These are phyloP conservation scores for Starmera amethionina DNA, from an alignment of 805 yeast genomes.

Conservation along the genomic window DNA sequence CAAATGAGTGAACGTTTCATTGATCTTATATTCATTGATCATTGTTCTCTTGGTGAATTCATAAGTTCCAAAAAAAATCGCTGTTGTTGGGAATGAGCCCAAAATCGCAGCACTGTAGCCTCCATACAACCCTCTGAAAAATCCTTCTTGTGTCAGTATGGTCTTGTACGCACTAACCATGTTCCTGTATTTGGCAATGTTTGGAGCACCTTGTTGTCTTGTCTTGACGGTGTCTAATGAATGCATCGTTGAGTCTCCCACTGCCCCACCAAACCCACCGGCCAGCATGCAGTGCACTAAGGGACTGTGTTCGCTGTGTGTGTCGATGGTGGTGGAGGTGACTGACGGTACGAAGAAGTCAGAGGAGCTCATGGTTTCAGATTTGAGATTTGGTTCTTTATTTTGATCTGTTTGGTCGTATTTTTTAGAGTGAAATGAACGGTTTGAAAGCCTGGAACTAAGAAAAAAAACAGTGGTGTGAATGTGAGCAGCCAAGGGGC, in stretches of 20 bases:
- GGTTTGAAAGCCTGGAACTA: background rate
- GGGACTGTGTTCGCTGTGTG: conserved; percentile 21
- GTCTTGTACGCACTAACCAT: conserved; percentile 71
- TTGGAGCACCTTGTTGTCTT: conserved; percentile 90
- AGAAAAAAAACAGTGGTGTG: background rate
- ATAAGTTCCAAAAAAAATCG: conserved; percentile 88
- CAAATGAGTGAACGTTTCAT: conserved; percentile 74
- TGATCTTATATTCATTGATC: conserved; percentile 51
- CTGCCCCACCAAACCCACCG: conserved; percentile 91
- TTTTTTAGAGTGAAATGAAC: too few relatives aligned
- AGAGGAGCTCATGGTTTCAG: background rate
- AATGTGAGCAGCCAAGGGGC: too few relatives aligned
- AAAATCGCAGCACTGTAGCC: conserved; percentile 89
- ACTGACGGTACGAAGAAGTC: background rate
- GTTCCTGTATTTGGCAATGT: conserved; percentile 53
- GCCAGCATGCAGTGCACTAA: conserved; percentile 62
- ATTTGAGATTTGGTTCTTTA: background rate
- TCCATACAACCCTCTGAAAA: conserved; percentile 75
- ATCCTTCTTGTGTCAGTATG: conserved; percentile 77
- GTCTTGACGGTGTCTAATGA: conserved; percentile 95
- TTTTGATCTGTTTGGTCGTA: background rate
- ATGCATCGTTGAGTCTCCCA: conserved; percentile 91
- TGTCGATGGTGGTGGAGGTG: background rate
- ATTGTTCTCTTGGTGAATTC: conserved; percentile 68
- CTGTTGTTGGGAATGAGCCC: conserved; percentile 92